Evolutionary conservation across 495 filamentous ascomycete genomes (phyloP).

Genomic region (Aspergillus funiculosus): DNA sequence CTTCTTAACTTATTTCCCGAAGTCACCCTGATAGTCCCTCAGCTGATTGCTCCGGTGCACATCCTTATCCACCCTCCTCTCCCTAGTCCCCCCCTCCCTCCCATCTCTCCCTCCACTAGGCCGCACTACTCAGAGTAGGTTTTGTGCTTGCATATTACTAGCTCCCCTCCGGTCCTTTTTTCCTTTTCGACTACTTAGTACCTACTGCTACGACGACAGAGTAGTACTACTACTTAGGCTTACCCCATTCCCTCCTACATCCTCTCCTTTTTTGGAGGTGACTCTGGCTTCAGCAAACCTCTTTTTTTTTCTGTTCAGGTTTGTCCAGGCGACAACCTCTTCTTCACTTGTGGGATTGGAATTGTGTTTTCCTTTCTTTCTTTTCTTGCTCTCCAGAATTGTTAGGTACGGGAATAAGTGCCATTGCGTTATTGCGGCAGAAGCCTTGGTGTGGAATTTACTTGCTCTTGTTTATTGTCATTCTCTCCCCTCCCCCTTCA

Average conservation of each 20-base stretch:
- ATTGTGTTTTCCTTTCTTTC: slow-evolving; percentile 1
- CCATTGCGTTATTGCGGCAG: slow-evolving; percentile 13
- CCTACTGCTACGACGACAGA: too few species aligned
- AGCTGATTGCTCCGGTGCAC: slow-evolving; percentile 34
- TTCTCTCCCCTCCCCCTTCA: not conserved
- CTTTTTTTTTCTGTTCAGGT: slow-evolving; percentile 15
- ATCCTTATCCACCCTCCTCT: slow-evolving; percentile 21
- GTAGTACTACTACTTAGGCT: not conserved
- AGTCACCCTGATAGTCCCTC: too few species aligned
- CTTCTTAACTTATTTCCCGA: slow-evolving; percentile 6
- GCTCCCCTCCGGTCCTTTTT: slow-evolving; percentile 19
- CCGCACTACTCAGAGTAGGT: slow-evolving; percentile 12
- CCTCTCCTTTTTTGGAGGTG: slow-evolving; percentile 15
- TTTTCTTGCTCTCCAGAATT: not conserved
- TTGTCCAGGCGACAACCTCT: slow-evolving; percentile 32
- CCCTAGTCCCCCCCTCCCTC: slow-evolving; percentile 2
- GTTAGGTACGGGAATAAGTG: slow-evolving; percentile 10
- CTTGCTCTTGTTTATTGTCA: slow-evolving; percentile 16
- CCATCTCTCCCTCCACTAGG: slow-evolving; percentile 19
- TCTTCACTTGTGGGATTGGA: slow-evolving; percentile 5
- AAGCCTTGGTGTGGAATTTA: slow-evolving; percentile 4
- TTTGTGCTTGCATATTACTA: slow-evolving; percentile 25
- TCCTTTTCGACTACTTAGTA: slow-evolving; percentile 17
- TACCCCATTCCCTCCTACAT: slow-evolving; percentile 15
- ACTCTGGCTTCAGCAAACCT: slow-evolving; percentile 16